Evolutionary conservation across 2,329 filamentous ascomycete genomes (phyloP), one percentile per base, ranked within the genome.

Genomic region (Ascochyta rabiei): DNA sequence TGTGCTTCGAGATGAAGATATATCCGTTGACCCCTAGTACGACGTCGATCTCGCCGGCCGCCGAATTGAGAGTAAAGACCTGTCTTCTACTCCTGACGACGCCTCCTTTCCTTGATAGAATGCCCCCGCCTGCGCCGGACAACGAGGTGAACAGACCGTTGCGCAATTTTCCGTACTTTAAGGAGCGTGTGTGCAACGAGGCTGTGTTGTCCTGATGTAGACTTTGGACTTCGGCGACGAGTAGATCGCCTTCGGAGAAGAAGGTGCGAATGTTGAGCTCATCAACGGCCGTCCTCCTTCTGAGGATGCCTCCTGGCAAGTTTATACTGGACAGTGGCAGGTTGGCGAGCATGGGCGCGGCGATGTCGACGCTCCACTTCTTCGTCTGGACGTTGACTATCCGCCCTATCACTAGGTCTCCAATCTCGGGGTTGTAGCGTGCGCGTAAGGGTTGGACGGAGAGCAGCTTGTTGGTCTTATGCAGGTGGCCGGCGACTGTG

Each of bases 221-320:
- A 64, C 86, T 86, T 82, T 99, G 95, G 49, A 99, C 95, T 78
- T 99, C 95, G 1, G 95, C 95, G 16, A 98, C 90, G 15, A 99
- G 80, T 47, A 99, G 79, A 73, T 99, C 95, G 12, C 95, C 95
- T 76, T 99, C 95, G 49, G 89, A 88, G 79, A 99, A 98, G 77
- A 97, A 99, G n/a, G 87, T 91, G 45, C 95, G 86, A 76, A 99
- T 98, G 77, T 98, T 95, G 68, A 99, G 82, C 80, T 98, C 95
- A 75, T 99, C 95, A 15, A 95, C 96, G 69, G 93, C 93, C 24
- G 95, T 99, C 62, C 95, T 84, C 72, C 93, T 90, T 54, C 95
- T 86, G 67, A 97, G 81, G 61, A 96, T 96, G 30, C 95, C 95
- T 52, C 95, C 95, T 0, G 95, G 95, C 2, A 99, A 81, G 73